Percentiles rank a stretch among this genome's conserved stretches.
phyloP scores from a whole-genome alignment of 75 land plant genomes.

The Azolla pinnata region DNA sequence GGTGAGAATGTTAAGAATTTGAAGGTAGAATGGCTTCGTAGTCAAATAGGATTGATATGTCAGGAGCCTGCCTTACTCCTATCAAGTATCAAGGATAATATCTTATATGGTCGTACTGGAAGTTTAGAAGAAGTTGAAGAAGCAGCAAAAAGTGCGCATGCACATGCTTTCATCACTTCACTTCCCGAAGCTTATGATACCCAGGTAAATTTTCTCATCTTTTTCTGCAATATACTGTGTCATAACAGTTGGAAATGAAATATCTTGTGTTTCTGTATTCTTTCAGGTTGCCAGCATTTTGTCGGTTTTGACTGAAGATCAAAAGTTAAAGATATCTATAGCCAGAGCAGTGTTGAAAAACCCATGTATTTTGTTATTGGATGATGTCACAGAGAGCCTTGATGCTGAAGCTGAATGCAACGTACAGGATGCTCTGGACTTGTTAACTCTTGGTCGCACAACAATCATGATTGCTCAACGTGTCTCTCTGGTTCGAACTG shows the following conservation, averaged over 20 bases:
- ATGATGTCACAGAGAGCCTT: neutral
- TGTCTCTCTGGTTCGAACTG: slow-evolving; percentile 14
- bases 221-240: neutral
- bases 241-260: neutral
- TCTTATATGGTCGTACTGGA: slow-evolving; percentile 81
- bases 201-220: slow-evolving; percentile 43
- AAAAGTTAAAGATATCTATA: slow-evolving; percentile 83
- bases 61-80: slow-evolving; percentile 92
- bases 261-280: neutral
- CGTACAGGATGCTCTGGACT: neutral
- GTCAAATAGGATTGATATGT: slow-evolving; percentile 91
- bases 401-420: neutral
- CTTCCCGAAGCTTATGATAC: slow-evolving; percentile 84
- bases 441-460: slow-evolving; percentile 7
- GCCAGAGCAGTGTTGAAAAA: slow-evolving; percentile 32
- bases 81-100: slow-evolving; percentile 83
- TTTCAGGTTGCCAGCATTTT: slow-evolving; percentile 73
- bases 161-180: slow-evolving; percentile 93
- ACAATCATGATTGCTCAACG: slow-evolving; percentile 20
- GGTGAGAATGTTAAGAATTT: slow-evolving; percentile 85
- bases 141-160: slow-evolving; percentile 98
- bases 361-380: neutral
- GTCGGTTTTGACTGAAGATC: slow-evolving; percentile 65
- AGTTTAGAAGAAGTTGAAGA: slow-evolving; percentile 88
- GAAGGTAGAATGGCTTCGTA: slow-evolving; percentile 82